Evolutionary conservation across 352 stramenopile genomes (phyloP), one percentile per base, ranked within the genome.

Genomic region (Aphanomyces invadans): DNA sequence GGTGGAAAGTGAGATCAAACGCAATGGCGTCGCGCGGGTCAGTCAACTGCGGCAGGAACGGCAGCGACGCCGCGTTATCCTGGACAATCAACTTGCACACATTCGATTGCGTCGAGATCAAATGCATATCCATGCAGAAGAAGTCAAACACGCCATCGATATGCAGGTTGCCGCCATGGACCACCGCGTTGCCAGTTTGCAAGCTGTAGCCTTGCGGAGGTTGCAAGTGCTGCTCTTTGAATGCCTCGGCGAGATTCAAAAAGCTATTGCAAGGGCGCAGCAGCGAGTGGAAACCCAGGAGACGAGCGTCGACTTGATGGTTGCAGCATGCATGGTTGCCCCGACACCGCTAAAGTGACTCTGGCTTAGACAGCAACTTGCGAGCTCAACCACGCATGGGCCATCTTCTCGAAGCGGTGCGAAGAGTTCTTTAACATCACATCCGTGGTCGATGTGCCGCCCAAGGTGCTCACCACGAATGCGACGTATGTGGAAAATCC

Each of bases 221-320:
- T n/a, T 54, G n/a, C 46, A 54, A 54, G 46, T 54, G n/a, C 46
- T 54, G 10, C 46, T 54, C 46, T 54, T 54, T 54, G 46, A 54
- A 54, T 54, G 46, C 46, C 15, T 54, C 10, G 46, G 46, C n/a
- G 46, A 54, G 26, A 54, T 54, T 10, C n/a, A 54, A 54, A 54
- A 54, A n/a, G 46, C 46, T 0, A 54, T 54, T 1, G 46, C 46
- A 54, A 10, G 46, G 26, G 46, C 46, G 10, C n/a, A 54, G 26
- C 46, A 54, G 46, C 46, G 46, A 10, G 46, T 54, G 11, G 26
- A 31, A 12, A 29, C 46, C 10, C 46, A 54, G 26, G 46, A 54
- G 21, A 15, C 46, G 10, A 31, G 46, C 21, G 46, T 54, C 26
- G 46, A 54, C 26, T 31, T n/a, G n/a, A 54, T 29, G 46, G 46